phyloP scores from a whole-genome alignment of 495 filamentous ascomycete species.

The Aspergillus incahuasiensis region DNA sequence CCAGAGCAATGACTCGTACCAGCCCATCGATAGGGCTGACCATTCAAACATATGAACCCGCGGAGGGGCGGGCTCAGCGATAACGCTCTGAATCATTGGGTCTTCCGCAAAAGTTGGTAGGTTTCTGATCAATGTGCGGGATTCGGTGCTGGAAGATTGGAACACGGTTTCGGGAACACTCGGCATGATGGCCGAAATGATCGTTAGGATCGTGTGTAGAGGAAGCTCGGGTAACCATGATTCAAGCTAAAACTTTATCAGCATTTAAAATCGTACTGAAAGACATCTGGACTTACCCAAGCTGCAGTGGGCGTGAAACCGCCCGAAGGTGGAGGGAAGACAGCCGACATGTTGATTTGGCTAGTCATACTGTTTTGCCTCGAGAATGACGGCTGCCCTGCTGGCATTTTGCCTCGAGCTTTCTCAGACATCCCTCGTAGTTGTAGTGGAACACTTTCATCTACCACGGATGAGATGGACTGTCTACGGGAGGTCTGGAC shows the following conservation, averaged over 20 bases:
- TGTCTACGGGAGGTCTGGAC: conserved; percentile 64
- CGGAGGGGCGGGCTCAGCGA: conserved; percentile 63
- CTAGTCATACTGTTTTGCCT: conserved; percentile 89
- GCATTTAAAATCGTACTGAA: background rate
- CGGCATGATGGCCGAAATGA: conserved; percentile 58
- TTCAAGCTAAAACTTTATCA: conserved; percentile 63
- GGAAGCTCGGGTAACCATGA: conserved; percentile 90
- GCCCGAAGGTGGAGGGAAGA: conserved; percentile 45
- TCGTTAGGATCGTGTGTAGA: conserved; percentile 80
- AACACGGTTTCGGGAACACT: conserved; percentile 42
- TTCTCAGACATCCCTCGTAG: conserved; percentile 98
- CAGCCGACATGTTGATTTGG: conserved; percentile 60
- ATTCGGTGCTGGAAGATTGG: conserved; percentile 20
- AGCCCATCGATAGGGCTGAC: conserved; percentile 86
- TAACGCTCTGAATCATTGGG: conserved; percentile 56
- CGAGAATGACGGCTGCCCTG: conserved; percentile 74
- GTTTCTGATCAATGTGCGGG: conserved; percentile 39
- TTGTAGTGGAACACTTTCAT: conserved; percentile 82
- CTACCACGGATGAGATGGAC: conserved; percentile 66
- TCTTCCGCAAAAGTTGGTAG: conserved; percentile 61
- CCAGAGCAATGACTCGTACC: conserved; percentile 96
- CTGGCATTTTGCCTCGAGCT: conserved; percentile 94
- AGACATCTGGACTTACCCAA: conserved; percentile 51
- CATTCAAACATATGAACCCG: conserved; percentile 91
- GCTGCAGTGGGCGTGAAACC: conserved; percentile 72